Evolutionary conservation across 2,329 filamentous ascomycete genomes (phyloP), one percentile per base, ranked within the genome.

Genomic region (Thielaviopsis punctulata): DNA sequence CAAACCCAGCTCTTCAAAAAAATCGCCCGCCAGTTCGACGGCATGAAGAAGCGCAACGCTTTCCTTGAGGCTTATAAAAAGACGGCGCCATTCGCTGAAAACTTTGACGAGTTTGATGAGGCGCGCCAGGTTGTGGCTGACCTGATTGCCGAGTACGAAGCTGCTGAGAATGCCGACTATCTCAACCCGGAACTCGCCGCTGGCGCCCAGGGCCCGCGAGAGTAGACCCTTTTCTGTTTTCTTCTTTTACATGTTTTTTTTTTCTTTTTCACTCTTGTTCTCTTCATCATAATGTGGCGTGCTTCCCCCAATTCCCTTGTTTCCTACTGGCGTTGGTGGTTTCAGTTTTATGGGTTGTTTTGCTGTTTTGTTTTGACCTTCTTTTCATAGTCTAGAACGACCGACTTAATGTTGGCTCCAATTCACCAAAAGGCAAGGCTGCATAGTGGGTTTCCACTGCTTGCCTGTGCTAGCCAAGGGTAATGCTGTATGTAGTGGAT

Each of bases 51-150:
- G 69, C 84, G 90, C 49, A 96, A 96, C 65, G 92, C 92, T 48
- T 98, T 96, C 67, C 76, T 98, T 62, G 92, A 98, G 60, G 81
- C 80, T 46, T 98, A 98, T 69, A 96, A 95, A 70, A 92, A 92
- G 66, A 93, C 94, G 55, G 83, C 87, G 0, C 87, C 89, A 1
- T 98, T 98, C 66, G 75, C 86, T 0, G 90, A 96, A 58, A 92
- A 89, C 44, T 70, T 98, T 43, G 79, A 85, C 59, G 90, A 98
- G 66, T 98, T 98, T 61, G 93, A 98, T 64, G 89, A 95, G 66
- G 86, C 92, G 30, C 79, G 86, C 58, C 84, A 92, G 62, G 90
- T 96, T 4, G 90, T 96, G 19, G 80, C 82, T 61, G 90, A 95
- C 65, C 69, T 96, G 57, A 90, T 96, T 62, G 77, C 79, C 49